phyloP scores from a whole-genome alignment of 2,329 filamentous ascomycete genomes.

The Phoma sp. region DNA sequence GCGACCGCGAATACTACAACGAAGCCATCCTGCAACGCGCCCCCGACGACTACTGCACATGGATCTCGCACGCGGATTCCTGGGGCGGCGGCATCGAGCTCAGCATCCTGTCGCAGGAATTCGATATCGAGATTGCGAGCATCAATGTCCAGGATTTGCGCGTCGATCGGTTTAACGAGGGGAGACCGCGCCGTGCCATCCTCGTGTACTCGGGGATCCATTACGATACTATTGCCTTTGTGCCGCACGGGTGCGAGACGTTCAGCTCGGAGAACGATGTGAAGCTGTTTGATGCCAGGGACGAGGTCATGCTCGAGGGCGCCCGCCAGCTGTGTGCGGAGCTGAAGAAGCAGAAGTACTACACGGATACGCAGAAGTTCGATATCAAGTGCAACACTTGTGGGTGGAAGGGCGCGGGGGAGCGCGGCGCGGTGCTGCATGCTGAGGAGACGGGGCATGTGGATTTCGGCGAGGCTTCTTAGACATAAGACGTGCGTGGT shows the following conservation, averaged over 20 bases:
- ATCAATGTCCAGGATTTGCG: conserved; percentile 76
- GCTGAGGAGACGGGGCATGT: conserved; percentile 61
- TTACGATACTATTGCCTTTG: conserved; percentile 87
- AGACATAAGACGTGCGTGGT: neutral
- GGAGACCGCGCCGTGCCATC: conserved; percentile 68
- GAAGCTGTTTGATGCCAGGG: conserved; percentile 70
- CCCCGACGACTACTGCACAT: conserved; percentile 77
- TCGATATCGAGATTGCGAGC: conserved; percentile 82
- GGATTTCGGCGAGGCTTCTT: conserved; percentile 41
- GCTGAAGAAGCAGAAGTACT: conserved; percentile 78
- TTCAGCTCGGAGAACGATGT: conserved; percentile 77
- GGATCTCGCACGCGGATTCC: conserved; percentile 78
- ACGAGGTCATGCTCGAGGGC: conserved; percentile 62
- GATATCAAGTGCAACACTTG: conserved; percentile 78
- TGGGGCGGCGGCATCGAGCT: conserved; percentile 96
- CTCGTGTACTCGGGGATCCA: conserved; percentile 92
- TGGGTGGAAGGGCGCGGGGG: conserved; percentile 70
- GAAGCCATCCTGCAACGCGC: conserved; percentile 75
- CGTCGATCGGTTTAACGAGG: conserved; percentile 80
- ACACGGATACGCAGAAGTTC: conserved; percentile 84
- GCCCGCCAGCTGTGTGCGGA: conserved; percentile 62
- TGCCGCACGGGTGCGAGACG: conserved; percentile 61
- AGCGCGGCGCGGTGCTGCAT: conserved; percentile 67
- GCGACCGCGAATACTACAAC: conserved; percentile 73
- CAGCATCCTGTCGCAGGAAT: conserved; percentile 81